A percentile compares a stretch with the other conserved stretches of the same genome.
These are phyloP conservation scores for Pisolithus sp. DNA, from an alignment of 768 basidiomycete species.

Conservation along the genomic window DNA sequence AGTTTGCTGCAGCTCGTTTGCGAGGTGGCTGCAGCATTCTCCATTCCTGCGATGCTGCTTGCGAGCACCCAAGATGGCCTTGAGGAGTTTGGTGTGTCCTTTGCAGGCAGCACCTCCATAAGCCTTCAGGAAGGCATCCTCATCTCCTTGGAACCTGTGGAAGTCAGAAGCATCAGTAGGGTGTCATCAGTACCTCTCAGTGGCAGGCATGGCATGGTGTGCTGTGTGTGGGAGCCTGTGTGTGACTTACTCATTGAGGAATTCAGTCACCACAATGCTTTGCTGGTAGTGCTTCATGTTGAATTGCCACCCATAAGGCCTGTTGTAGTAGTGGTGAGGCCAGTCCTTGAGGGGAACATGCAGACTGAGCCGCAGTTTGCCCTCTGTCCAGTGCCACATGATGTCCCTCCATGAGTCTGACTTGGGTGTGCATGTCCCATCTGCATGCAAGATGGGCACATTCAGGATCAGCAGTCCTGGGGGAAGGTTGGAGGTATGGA, in stretches of 20 bases:
- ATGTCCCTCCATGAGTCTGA: conserved; percentile 11
- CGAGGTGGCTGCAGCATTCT: too few relatives aligned
- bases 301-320: neutral
- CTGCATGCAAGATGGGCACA: conserved; percentile 1
- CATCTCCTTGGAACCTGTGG: neutral
- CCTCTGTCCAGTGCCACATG: conserved; percentile 2
- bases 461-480: neutral
- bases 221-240: neutral
- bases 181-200: too few relatives aligned
- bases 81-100: neutral
- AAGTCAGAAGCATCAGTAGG: neutral
- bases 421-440: conserved; percentile 9
- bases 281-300: neutral
- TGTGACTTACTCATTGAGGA: neutral
- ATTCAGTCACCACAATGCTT: neutral
- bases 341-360: conserved; percentile 4
- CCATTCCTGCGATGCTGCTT: too few relatives aligned
- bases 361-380: neutral
- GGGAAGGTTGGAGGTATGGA: neutral
- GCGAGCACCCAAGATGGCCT: neutral
- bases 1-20: too few relatives aligned
- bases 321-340: neutral
- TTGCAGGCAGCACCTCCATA: neutral
- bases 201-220: too few relatives aligned
- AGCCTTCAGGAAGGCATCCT: neutral